A percentile compares a stretch with the other conserved stretches of the same genome.
Conservation (phyloP, 805 yeast species). For the Wickerhamomyces sydowiorum region DNA sequence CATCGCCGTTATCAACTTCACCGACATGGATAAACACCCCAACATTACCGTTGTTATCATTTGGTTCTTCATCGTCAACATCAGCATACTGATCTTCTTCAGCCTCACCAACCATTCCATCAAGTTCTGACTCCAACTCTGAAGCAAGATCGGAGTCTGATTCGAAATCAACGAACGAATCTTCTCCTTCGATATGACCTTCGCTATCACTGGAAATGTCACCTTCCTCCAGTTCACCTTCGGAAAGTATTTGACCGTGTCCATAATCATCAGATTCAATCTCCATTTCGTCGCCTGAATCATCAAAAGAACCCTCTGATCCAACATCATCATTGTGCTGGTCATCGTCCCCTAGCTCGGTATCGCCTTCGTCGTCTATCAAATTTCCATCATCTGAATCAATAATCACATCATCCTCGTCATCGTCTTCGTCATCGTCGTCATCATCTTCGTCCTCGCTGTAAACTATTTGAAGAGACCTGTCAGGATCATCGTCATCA, state of each 20-base stretch:
- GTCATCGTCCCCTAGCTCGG: slow-evolving; percentile 12
- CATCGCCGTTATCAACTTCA: slow-evolving; percentile 11
- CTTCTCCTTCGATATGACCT: slow-evolving; percentile 17
- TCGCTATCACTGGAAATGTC: slow-evolving; percentile 4
- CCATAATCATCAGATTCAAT: no score
- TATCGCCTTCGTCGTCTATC: slow-evolving; percentile 23
- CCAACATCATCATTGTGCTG: slow-evolving; percentile 8
- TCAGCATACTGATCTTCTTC: slow-evolving; percentile 11
- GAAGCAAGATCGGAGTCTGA: background rate
- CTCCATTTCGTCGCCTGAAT: slow-evolving; percentile 10
- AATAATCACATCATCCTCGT: slow-evolving; percentile 21
- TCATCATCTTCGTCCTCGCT: slow-evolving; percentile 30
- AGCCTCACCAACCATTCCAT: slow-evolving; percentile 26
- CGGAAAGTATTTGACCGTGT: no score
- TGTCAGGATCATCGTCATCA: slow-evolving; percentile 32
- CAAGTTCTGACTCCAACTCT: slow-evolving; percentile 10
- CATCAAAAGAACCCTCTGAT: slow-evolving; percentile 2
- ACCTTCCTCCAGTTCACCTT: slow-evolving; percentile 13
- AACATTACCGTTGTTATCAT: slow-evolving; percentile 24
- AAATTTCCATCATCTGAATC: slow-evolving; percentile 21
- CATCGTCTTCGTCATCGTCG: slow-evolving; percentile 24
- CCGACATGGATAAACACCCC: slow-evolving; percentile 18
- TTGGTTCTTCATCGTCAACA: background rate
- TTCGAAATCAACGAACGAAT: no score
- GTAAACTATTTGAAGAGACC: slow-evolving; percentile 24